A percentile compares a stretch with the other conserved stretches of the same genome.
These are phyloP conservation scores for Saturnispora serradocipensis DNA, from an alignment of 805 yeast genomes.

Conservation along the genomic window DNA sequence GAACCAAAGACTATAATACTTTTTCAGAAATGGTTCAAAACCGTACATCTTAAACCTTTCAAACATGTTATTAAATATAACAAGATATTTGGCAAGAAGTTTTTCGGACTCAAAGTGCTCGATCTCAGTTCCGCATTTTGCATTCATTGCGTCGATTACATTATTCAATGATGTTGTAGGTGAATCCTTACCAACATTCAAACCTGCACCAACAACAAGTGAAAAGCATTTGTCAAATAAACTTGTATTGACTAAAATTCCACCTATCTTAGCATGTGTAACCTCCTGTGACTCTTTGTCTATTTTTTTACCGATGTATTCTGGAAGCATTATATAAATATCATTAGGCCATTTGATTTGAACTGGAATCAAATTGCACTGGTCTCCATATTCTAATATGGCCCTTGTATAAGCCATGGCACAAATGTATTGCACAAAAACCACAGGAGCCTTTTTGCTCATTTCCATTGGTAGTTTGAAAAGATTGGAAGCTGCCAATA, in stretches of 20 bases:
- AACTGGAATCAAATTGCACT: constrained; percentile 65
- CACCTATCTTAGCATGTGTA: constrained; percentile 69
- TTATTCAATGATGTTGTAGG: constrained; percentile 86
- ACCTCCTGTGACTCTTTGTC: constrained; percentile 36
- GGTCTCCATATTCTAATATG: constrained; percentile 42
- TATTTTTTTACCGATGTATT: constrained; percentile 31
- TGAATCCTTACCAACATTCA: constrained; percentile 73
- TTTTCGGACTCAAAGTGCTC: constrained; percentile 31
- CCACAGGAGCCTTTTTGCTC: constrained; percentile 44
- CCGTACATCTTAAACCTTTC: constrained; percentile 55
- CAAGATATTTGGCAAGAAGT: constrained; percentile 60
- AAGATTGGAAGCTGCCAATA: constrained; percentile 70
- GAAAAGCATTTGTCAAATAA: constrained; percentile 50
- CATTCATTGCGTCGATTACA: constrained; percentile 55
- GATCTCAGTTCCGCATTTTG: constrained; percentile 30
- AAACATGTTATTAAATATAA: constrained; percentile 54
- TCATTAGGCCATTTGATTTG: constrained; percentile 97
- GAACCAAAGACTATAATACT: constrained; percentile 80
- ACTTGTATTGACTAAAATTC: constrained; percentile 76
- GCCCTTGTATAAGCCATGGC: constrained; percentile 80
- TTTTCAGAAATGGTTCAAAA: constrained; percentile 52
- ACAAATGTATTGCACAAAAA: constrained; percentile 78
- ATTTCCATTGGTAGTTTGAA: constrained; percentile 44
- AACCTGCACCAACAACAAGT: constrained; percentile 78
- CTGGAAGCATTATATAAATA: constrained; percentile 65